Conservation (phyloP, 2,329 filamentous ascomycete species). For the Hypoxylon sp. region DNA sequence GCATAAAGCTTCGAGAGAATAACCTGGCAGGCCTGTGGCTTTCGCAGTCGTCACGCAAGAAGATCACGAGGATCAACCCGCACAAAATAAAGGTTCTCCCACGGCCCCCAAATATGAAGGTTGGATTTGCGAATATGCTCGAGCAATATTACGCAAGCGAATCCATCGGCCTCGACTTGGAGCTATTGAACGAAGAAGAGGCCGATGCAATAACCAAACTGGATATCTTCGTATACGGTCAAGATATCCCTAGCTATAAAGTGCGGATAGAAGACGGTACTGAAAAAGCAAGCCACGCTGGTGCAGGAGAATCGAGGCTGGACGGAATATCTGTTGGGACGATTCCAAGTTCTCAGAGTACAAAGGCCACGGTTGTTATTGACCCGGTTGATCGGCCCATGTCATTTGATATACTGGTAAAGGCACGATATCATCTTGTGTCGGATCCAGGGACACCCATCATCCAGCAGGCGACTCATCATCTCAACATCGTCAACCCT, state of each 20-base stretch:
- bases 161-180: conserved; percentile 70
- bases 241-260: conserved; percentile 57
- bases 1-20: conserved; percentile 59
- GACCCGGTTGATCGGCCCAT: conserved; percentile 59
- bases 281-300: conserved; percentile 45
- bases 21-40: conserved; percentile 60
- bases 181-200: conserved; percentile 83
- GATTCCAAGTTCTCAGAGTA: conserved; percentile 56
- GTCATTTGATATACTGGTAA: conserved; percentile 74
- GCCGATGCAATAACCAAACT: conserved; percentile 76
- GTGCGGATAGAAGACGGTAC: conserved; percentile 50
- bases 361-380: conserved; percentile 57
- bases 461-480: conserved; percentile 73
- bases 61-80: conserved; percentile 57
- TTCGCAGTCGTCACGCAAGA: conserved; percentile 53
- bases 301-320: conserved; percentile 54
- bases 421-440: conserved; percentile 78
- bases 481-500: conserved; percentile 77
- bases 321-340: conserved; percentile 54
- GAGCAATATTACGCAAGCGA: conserved; percentile 89
- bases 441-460: conserved; percentile 84
- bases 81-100: conserved; percentile 77
- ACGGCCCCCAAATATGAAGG: conserved; percentile 89
- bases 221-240: conserved; percentile 72
- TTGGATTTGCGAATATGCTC: conserved; percentile 68